Evolutionary conservation across 1,284 basidiomycete genomes (phyloP).

Genomic region (Meripilus lineatus): DNA sequence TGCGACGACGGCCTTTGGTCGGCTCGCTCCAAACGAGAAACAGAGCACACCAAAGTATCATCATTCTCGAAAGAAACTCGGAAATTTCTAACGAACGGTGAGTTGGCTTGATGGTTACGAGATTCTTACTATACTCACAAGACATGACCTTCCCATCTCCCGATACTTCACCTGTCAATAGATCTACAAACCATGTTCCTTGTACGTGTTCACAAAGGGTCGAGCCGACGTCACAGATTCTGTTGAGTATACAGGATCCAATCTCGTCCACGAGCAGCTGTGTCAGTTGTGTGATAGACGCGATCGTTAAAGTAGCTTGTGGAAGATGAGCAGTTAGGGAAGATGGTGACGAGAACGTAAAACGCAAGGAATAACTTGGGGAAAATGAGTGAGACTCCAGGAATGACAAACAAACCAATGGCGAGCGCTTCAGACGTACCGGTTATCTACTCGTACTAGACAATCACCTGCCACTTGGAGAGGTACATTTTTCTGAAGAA

Average conservation of each 20-base stretch:
- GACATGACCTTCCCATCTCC: slow-evolving; percentile 72
- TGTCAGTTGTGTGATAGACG: slow-evolving; percentile 67
- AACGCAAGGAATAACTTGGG: slow-evolving; percentile 62
- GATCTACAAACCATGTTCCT: slow-evolving; percentile 75
- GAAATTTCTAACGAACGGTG: slow-evolving; percentile 48
- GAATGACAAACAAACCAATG: too few species aligned
- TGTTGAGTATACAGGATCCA: slow-evolving; percentile 56
- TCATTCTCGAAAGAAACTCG: slow-evolving; percentile 47
- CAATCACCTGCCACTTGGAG: slow-evolving; percentile 59
- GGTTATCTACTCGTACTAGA: slow-evolving; percentile 59
- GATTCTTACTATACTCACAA: slow-evolving; percentile 43
- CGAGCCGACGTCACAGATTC: slow-evolving; percentile 63
- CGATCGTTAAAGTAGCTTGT: slow-evolving; percentile 67
- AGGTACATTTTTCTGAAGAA: slow-evolving; percentile 30
- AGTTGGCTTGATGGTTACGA: background rate
- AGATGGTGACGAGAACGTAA: slow-evolving; percentile 71
- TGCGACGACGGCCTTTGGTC: too few species aligned
- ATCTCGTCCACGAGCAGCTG: slow-evolving; percentile 74
- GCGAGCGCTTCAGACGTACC: too few species aligned
- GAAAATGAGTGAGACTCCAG: slow-evolving; percentile 1
- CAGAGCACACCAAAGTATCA: slow-evolving; percentile 49
- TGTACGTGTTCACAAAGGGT: slow-evolving; percentile 48
- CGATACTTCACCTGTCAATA: slow-evolving; percentile 59
- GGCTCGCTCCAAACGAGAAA: slow-evolving; percentile 45
- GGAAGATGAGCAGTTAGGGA: slow-evolving; percentile 66